Evolutionary conservation across 208 protist species (phyloP), one percentile per base, ranked within the genome.

Genomic region (Acanthamoeba culbertsoni): DNA sequence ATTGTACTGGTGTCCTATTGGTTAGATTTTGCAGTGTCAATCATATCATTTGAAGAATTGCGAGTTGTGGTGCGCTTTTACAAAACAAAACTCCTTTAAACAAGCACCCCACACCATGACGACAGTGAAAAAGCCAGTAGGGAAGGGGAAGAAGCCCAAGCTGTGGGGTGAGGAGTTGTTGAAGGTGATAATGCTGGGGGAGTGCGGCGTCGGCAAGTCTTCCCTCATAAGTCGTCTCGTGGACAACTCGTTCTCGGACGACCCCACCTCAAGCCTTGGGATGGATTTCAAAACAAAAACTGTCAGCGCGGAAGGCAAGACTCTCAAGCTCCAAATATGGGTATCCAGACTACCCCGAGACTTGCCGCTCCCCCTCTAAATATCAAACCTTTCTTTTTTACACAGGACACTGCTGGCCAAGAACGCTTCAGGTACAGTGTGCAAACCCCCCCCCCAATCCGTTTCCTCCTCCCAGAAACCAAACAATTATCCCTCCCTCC

Each of bases 181-280:
- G 16, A 59, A 59, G 51, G 51, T 59, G n/a, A n/a, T n/a, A n/a
- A n/a, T n/a, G n/a, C n/a, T n/a, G n/a, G n/a, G n/a, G n/a, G n/a
- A n/a, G n/a, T n/a, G n/a, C n/a, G n/a, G n/a, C 63, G 63, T 35
- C 12, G 18, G 31, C 63, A 23, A 75, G 10, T 75, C 12, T 35
- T 75, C 14, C 10, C 63, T 75, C 26, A 12, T 35, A 75, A 16
- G 12, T 16, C 63, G 28, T 18, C 31, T 35, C 23, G 31, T 35
- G 31, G 63, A 75, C 63, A 75, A 59, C 51, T 59, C 63, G 18
- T 75, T 75, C 31, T 23, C 16, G 26, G 99, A 99, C 94, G 98
- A 96, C 93, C 99, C 99, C 97, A 99, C 99, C 94, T 98, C 97
- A 79, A 99, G 99, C 37, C 99, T 99, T 93, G 99, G 98, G 57